Percentiles rank a stretch among this genome's conserved stretches.
phyloP scores from a whole-genome alignment of 192 early-diverging fungal species.

The Entomortierella chlamydospora region DNA sequence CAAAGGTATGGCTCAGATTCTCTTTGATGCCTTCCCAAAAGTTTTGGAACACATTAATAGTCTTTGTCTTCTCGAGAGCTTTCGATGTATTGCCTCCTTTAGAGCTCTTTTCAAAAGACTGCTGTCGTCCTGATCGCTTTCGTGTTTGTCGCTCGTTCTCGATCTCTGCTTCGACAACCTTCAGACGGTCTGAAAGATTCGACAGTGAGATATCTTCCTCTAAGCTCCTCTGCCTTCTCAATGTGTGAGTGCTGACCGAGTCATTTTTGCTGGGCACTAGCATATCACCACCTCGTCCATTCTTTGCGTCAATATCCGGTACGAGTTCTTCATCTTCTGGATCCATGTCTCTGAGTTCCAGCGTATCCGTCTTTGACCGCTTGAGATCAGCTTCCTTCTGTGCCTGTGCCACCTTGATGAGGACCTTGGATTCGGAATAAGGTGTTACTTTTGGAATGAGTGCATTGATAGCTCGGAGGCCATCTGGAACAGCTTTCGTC shows the following conservation, averaged over 20 bases:
- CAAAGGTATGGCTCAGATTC: conserved; percentile 14
- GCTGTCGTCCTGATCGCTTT: neutral
- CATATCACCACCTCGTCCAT: too few species aligned
- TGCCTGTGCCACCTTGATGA: conserved; percentile 3
- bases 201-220: conserved; percentile 8
- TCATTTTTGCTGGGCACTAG: too few species aligned
- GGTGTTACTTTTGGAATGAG: conserved; percentile 25
- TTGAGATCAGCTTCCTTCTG: neutral
- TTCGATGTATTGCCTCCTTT: neutral
- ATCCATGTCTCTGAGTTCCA: conserved; percentile 4
- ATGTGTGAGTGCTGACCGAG: neutral
- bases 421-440: conserved; percentile 26
- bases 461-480: conserved; percentile 31
- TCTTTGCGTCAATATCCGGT: neutral
- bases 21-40: conserved; percentile 50
- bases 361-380: neutral
- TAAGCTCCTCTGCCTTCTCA: conserved; percentile 11
- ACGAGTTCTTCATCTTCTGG: neutral
- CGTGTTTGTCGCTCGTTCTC: neutral
- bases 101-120: neutral
- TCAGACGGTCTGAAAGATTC: conserved; percentile 15
- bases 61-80: conserved; percentile 16
- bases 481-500: conserved; percentile 44
- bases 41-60: conserved; percentile 5
- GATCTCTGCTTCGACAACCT: conserved; percentile 18